Percentiles rank a stretch among this genome's conserved stretches.
These are phyloP conservation scores for Rhynchosporium secalis DNA, from an alignment of 2,329 filamentous ascomycete species.

Conservation along the genomic window DNA sequence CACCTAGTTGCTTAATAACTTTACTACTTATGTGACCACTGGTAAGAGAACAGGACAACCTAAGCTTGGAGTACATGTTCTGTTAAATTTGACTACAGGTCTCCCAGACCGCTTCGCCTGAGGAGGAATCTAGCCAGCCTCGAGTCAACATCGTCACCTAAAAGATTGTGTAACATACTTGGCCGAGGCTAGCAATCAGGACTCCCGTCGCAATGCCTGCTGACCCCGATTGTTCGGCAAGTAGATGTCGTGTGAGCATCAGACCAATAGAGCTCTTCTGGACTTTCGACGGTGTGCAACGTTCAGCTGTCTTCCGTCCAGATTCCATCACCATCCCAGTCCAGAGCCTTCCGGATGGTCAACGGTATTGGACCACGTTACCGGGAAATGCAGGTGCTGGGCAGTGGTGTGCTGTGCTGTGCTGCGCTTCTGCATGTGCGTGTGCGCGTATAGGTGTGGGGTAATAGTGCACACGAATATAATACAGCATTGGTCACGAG, in stretches of 20 bases:
- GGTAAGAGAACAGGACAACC: too few relatives aligned
- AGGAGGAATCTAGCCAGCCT: too few relatives aligned
- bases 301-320: background rate
- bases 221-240: background rate
- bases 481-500: slow-evolving; percentile 18
- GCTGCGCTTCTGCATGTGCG: background rate
- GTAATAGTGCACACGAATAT: background rate
- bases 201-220: background rate
- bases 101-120: too few relatives aligned
- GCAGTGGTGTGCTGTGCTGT: background rate
- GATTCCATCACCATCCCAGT: background rate
- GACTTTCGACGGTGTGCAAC: slow-evolving; percentile 3
- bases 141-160: too few relatives aligned
- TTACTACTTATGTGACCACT: too few relatives aligned
- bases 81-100: too few relatives aligned
- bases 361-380: slow-evolving; percentile 25
- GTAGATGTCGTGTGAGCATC: slow-evolving; percentile 17
- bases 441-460: background rate
- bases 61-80: too few relatives aligned
- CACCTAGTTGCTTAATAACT: too few relatives aligned
- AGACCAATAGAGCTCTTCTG: slow-evolving; percentile 15
- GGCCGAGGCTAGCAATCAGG: background rate
- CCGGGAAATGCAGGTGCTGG: slow-evolving; percentile 1
- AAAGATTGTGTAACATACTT: background rate
- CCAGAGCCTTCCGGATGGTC: slow-evolving; percentile 10